phyloP scores from a whole-genome alignment of 352 stramenopile genomes.

The Phytopythium vexans region DNA sequence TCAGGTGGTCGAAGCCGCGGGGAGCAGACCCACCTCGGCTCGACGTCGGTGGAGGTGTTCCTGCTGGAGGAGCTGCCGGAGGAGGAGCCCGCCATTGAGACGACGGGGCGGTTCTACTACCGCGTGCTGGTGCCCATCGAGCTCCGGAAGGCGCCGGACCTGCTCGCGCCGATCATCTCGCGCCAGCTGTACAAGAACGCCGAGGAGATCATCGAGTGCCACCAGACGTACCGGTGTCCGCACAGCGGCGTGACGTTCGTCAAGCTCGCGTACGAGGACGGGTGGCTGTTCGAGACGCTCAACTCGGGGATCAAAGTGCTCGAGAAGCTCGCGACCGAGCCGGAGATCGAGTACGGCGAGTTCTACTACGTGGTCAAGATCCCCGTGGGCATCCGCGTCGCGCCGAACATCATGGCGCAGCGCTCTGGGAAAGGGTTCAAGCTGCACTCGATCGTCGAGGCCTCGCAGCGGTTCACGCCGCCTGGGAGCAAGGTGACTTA shows the following conservation, averaged over 20 bases:
- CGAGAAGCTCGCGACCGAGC: constrained; percentile 57
- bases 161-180: constrained; percentile 69
- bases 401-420: constrained; percentile 81
- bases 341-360: constrained; percentile 63
- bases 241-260: constrained; percentile 74
- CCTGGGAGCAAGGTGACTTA: constrained; percentile 83
- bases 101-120: constrained; percentile 60
- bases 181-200: constrained; percentile 72
- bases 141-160: constrained; percentile 59
- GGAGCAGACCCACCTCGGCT: constrained; percentile 7
- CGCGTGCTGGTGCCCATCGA: constrained; percentile 78
- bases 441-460: constrained; percentile 81
- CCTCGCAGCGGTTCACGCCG: constrained; percentile 77
- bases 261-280: constrained; percentile 80
- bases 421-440: constrained; percentile 78
- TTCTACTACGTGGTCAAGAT: constrained; percentile 87
- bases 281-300: constrained; percentile 79
- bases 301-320: constrained; percentile 80
- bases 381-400: constrained; percentile 76
- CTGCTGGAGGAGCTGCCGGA: constrained; percentile 40
- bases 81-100: constrained; percentile 30
- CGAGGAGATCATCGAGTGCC: constrained; percentile 80
- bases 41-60: constrained; percentile 8
- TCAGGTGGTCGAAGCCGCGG: constrained; percentile 1
- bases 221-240: constrained; percentile 61